Base-by-base conservation (phyloP, 2,329 filamentous ascomycete genomes). In the Geosmithia putterillii region DNA sequence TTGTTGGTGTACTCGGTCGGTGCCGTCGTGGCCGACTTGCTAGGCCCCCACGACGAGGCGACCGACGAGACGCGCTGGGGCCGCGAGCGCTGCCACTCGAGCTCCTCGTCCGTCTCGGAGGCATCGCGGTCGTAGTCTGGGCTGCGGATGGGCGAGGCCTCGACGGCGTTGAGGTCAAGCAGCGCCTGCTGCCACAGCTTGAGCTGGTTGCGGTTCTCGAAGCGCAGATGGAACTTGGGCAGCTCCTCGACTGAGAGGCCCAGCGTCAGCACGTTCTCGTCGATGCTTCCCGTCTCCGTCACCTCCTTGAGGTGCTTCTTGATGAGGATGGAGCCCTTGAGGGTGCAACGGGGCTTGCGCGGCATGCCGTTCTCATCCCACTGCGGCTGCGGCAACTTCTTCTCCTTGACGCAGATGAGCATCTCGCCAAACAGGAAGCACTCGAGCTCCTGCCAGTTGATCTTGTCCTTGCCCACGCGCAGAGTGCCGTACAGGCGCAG, bases 391-490 rank as follows among this genome's bases (percentile, higher is more conserved):
- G 73, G 47, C 54, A 54, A 43, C 66, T 89, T 95, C 74, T 95
- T 96, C 65, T 96, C 92, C 64, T 96, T 98, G 47, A 98, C 88
- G 57, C 92, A 98, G 50, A 98, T 98, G 54, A 98, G 83, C 92
- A 98, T 98, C 66, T 98, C 92, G 4, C 84, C 86, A 57, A 98
- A 98, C 23, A 98, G 74, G 60, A 87, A 98, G 61, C 92, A 98
- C 60, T 98, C 89, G 44, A 98, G 67, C 60, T 96, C 92, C 67
- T 98, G 92, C 92, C 92, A 98, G 7, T 89, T 89, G 50, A 90
- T 74, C 51, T 88, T 88, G 62, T 98, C 92, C 64, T 98, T 98
- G 53, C 92, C 92, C 19, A 98, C 92, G 43, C 86, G 81, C 45
- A 98, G 78, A 2, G 83, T 89, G 22, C 88, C 90, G 55, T 95